phyloP scores from a whole-genome alignment of 768 basidiomycete genomes.

The Multifurca ochricompacta region DNA sequence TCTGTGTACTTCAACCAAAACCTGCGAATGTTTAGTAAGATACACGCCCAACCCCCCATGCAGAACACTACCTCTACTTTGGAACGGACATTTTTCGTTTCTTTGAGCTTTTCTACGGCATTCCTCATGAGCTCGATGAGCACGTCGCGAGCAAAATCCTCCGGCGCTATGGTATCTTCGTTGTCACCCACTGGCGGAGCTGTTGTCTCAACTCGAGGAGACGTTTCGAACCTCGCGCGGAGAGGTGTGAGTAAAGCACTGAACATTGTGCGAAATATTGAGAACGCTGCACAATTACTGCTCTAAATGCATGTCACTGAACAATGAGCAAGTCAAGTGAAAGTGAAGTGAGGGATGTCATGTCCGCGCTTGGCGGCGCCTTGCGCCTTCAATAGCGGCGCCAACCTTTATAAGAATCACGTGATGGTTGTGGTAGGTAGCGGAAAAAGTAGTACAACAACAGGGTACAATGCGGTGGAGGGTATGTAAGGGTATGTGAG shows the following conservation, averaged over 20 bases:
- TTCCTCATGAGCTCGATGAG: slow-evolving; percentile 64
- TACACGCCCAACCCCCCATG: background rate
- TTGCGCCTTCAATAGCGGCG: background rate
- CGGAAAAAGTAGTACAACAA: background rate
- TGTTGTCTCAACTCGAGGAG: slow-evolving; percentile 10
- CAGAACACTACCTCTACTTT: slow-evolving; percentile 43
- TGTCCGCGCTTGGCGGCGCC: background rate
- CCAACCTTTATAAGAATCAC: background rate
- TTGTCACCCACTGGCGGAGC: slow-evolving; percentile 18
- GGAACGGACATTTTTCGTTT: slow-evolving; percentile 37
- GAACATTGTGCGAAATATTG: slow-evolving; percentile 23
- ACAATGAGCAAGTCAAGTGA: too few relatives aligned
- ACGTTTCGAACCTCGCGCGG: slow-evolving; percentile 28
- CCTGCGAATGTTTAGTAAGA: slow-evolving; percentile 31
- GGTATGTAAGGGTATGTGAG: slow-evolving; percentile 11
- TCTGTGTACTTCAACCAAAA: slow-evolving; percentile 56
- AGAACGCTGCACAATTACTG: background rate
- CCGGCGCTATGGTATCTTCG: slow-evolving; percentile 40
- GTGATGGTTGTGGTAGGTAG: background rate
- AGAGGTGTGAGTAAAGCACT: slow-evolving; percentile 31
- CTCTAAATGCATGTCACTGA: slow-evolving; percentile 11
- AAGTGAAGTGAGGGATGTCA: too few relatives aligned
- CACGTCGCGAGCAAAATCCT: slow-evolving; percentile 69
- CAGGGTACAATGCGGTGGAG: background rate
- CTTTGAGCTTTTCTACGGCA: slow-evolving; percentile 62